Conservation (phyloP, 2,329 filamentous ascomycete species). For the Chrysosporium queenslandicum region DNA sequence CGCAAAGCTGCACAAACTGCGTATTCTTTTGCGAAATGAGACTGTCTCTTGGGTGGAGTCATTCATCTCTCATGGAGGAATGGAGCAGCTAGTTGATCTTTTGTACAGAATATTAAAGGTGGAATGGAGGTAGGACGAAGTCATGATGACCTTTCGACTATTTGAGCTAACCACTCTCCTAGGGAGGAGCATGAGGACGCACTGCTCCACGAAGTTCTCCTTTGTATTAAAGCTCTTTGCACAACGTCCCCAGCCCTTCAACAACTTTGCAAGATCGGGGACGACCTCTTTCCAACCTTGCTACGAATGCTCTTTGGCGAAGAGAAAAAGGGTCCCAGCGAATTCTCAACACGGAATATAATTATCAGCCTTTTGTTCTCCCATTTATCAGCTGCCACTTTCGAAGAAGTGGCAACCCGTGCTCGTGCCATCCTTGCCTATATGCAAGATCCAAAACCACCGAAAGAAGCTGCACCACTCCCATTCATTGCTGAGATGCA, state of each 20-base stretch:
- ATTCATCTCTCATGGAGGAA: constrained; percentile 80
- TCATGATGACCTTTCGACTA: neutral
- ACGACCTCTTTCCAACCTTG: constrained; percentile 72
- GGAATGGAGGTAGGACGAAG: constrained; percentile 69
- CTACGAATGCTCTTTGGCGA: constrained; percentile 87
- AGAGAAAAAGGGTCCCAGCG: constrained; percentile 95
- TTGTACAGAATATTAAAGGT: constrained; percentile 88
- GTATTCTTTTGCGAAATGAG: constrained; percentile 82
- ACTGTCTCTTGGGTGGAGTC: constrained; percentile 91
- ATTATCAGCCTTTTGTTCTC: constrained; percentile 83
- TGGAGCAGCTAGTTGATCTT: constrained; percentile 79
- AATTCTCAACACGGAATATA: constrained; percentile 86
- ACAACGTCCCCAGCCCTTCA: constrained; percentile 80
- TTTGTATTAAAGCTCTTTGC: constrained; percentile 88
- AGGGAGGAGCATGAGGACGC: constrained; percentile 94
- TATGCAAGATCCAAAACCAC: constrained; percentile 66
- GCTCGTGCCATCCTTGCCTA: constrained; percentile 67
- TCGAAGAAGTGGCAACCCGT: constrained; percentile 54
- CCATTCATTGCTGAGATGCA: constrained; percentile 86
- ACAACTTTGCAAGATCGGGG: constrained; percentile 69
- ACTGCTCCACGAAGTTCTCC: constrained; percentile 78
- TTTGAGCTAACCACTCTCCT: constrained; percentile 11
- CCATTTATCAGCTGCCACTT: constrained; percentile 61
- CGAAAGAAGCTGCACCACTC: constrained; percentile 65
- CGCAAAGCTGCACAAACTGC: constrained; percentile 88